Evolutionary conservation across 2,329 filamentous ascomycete genomes (phyloP).

Genomic region (Diaporthe sp.): DNA sequence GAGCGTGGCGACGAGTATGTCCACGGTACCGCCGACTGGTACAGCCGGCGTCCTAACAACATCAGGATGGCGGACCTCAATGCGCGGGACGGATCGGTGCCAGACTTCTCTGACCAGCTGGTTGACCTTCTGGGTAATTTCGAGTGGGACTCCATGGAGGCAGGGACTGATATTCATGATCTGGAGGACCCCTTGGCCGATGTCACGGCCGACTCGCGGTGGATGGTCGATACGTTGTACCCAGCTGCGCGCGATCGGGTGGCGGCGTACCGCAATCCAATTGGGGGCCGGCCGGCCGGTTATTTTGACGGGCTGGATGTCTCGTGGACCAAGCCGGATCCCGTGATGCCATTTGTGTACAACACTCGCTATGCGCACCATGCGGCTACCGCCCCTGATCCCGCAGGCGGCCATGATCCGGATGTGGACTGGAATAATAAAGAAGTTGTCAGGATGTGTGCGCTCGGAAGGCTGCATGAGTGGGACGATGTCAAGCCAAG

Average conservation of each 20-base stretch:
- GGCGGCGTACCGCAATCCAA: constrained; percentile 3
- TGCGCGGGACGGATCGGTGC: background rate
- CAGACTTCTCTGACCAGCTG: background rate
- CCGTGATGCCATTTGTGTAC: constrained; percentile 8
- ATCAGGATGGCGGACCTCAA: constrained; percentile 1
- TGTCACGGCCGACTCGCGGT: background rate
- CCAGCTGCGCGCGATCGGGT: background rate
- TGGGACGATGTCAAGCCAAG: constrained; percentile 23
- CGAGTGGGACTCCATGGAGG: background rate
- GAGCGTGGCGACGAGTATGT: too few species aligned
- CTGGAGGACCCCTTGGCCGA: background rate
- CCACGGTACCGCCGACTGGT: background rate
- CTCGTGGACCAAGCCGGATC: constrained; percentile 14
- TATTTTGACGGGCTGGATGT: constrained; percentile 19
- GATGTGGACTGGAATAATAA: too few species aligned
- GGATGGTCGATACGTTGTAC: constrained; percentile 12
- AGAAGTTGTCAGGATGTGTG: background rate
- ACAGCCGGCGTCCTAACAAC: background rate
- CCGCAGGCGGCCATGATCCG: too few species aligned
- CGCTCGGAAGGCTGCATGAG: background rate
- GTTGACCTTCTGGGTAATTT: background rate
- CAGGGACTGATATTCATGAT: background rate
- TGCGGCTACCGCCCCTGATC: background rate
- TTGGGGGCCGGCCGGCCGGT: background rate
- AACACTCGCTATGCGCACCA: background rate